These are phyloP conservation scores for Mycena alexandri DNA, from an alignment of 768 basidiomycete genomes.

Conservation along the genomic window DNA sequence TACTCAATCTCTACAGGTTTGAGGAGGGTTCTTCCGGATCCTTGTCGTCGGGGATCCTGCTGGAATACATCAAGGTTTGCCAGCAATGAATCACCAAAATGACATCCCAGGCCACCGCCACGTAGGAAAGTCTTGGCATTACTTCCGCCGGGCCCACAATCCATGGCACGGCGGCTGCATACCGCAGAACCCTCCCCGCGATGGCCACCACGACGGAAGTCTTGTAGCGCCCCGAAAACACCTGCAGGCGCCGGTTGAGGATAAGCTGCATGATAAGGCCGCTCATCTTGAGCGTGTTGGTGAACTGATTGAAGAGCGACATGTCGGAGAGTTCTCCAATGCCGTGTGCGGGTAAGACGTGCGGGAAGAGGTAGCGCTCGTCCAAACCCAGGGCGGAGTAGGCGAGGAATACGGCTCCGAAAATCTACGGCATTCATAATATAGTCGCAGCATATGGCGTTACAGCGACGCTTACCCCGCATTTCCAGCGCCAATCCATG, in stretches of 20 bases:
- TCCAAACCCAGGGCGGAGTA: too few relatives aligned
- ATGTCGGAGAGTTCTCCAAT: too few relatives aligned
- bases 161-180: not conserved
- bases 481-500: slow-evolving; percentile 14
- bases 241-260: slow-evolving; percentile 8
- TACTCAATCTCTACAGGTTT: too few relatives aligned
- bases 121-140: not conserved
- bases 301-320: not conserved
- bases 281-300: not conserved
- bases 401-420: too few relatives aligned
- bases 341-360: too few relatives aligned
- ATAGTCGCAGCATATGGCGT: too few relatives aligned
- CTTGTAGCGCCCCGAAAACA: slow-evolving; percentile 17
- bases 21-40: not conserved
- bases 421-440: too few relatives aligned
- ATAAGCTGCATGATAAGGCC: slow-evolving; percentile 13
- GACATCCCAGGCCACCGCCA: not conserved
- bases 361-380: too few relatives aligned
- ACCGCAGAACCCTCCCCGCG: not conserved
- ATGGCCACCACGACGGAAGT: not conserved
- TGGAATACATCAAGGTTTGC: slow-evolving; percentile 22
- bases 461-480: not conserved
- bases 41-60: slow-evolving; percentile 10
- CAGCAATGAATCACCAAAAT: slow-evolving; percentile 2
- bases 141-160: slow-evolving; percentile 8